These are phyloP conservation scores for Wakefieldia striispora DNA, from an alignment of 768 basidiomycete species.

Conservation along the genomic window DNA sequence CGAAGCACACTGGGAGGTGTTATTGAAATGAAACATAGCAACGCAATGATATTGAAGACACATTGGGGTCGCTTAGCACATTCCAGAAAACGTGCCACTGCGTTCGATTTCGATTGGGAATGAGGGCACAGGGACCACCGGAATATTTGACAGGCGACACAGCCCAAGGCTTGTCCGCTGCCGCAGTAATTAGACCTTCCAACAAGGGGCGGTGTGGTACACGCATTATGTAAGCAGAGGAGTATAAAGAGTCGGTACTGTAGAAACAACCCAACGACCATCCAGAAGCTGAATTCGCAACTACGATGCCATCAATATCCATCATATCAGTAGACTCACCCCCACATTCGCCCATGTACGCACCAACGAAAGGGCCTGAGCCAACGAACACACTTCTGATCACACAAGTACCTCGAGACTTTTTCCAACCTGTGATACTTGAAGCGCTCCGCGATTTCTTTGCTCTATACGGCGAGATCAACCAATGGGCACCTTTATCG, in stretches of 20 bases:
- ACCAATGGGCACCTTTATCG: slow-evolving; percentile 85
- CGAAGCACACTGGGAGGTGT: neutral
- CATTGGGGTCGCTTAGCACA: neutral
- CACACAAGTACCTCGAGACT: slow-evolving; percentile 68
- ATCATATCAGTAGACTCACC: slow-evolving; percentile 20
- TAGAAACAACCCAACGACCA: slow-evolving; percentile 4
- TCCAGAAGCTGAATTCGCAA: neutral
- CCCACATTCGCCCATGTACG: neutral
- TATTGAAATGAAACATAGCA: slow-evolving; percentile 11
- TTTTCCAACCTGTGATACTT: slow-evolving; percentile 73
- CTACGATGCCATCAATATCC: slow-evolving; percentile 28
- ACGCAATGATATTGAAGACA: neutral
- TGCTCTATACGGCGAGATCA: slow-evolving; percentile 72
- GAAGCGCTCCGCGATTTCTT: slow-evolving; percentile 72
- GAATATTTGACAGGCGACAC: slow-evolving; percentile 12
- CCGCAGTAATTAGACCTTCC: neutral
- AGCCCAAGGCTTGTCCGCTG: slow-evolving; percentile 8
- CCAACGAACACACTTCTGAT: slow-evolving; percentile 84
- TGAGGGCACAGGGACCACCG: neutral
- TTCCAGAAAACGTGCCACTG: slow-evolving; percentile 20
- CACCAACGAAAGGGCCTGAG: slow-evolving; percentile 6
- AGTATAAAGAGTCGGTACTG: slow-evolving; percentile 6
- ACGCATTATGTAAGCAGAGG: slow-evolving; percentile 19
- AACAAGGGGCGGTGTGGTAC: too few species aligned
- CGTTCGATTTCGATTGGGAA: neutral